A percentile compares a stretch with the other conserved stretches of the same genome.
These are phyloP conservation scores for Yamadazyma takamatsuzukensis DNA, from an alignment of 805 yeast species.

Conservation along the genomic window DNA sequence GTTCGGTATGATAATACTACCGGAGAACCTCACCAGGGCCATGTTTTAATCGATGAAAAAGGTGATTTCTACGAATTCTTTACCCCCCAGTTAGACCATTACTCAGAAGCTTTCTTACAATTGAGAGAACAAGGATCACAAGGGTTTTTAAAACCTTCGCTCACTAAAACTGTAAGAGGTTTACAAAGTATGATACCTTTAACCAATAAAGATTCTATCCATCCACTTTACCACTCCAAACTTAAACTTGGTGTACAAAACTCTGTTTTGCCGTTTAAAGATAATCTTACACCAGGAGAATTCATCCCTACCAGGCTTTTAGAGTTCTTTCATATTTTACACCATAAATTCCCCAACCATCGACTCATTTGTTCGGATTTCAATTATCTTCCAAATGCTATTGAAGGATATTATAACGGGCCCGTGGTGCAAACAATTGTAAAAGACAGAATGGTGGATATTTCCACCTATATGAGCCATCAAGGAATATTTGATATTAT, in stretches of 20 bases:
- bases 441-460: constrained; percentile 62
- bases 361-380: constrained; percentile 73
- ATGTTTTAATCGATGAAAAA: constrained; percentile 65
- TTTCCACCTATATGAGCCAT: constrained; percentile 72
- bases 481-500: constrained; percentile 85
- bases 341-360: constrained; percentile 70
- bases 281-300: constrained; percentile 66
- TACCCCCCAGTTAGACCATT: constrained; percentile 56
- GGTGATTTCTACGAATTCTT: constrained; percentile 77
- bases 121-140: constrained; percentile 46
- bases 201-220: constrained; percentile 33
- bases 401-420: constrained; percentile 55
- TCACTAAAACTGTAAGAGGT: constrained; percentile 18
- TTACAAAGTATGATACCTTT: constrained; percentile 28
- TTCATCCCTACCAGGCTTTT: constrained; percentile 76
- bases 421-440: constrained; percentile 82
- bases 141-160: constrained; percentile 7
- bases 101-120: constrained; percentile 53
- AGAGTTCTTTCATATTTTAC: constrained; percentile 60
- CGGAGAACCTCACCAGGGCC: constrained; percentile 70
- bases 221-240: constrained; percentile 58
- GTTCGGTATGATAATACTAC: constrained; percentile 69
- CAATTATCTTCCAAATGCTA: constrained; percentile 41
- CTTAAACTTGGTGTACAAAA: constrained; percentile 42
- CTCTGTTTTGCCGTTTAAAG: constrained; percentile 60